Conservation (phyloP, 2,329 filamentous ascomycete species). For the Graphiopsis chlorocephala region DNA sequence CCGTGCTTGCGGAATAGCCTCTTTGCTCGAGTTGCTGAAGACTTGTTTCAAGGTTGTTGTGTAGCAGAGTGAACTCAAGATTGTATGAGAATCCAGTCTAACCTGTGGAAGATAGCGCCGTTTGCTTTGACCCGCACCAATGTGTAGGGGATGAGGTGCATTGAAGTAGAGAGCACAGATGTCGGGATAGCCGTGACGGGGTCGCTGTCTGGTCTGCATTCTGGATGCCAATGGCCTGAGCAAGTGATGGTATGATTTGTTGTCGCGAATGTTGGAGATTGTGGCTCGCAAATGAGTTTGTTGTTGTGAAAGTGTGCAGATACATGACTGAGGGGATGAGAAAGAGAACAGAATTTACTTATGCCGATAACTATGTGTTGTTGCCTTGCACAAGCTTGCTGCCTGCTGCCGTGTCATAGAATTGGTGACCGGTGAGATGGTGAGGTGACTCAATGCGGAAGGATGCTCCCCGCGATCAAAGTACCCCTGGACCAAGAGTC, state of each 20-base stretch:
- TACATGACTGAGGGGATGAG: neutral
- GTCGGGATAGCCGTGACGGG: neutral
- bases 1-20: constrained; percentile 52
- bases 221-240: neutral
- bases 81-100: constrained; percentile 57
- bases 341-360: neutral
- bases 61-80: constrained; percentile 56
- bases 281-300: neutral
- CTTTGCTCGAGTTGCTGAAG: constrained; percentile 57
- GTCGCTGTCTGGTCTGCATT: neutral
- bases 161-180: constrained; percentile 33
- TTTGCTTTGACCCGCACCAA: neutral
- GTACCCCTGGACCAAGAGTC: neutral
- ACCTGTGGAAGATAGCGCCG: constrained; percentile 57
- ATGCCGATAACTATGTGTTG: neutral
- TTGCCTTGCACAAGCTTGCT: neutral
- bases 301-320: too few relatives aligned
- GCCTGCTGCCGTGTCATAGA: neutral
- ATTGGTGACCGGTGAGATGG: neutral
- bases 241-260: neutral
- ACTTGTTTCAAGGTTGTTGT: constrained; percentile 56
- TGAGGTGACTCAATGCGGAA: neutral
- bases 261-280: neutral
- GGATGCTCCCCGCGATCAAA: neutral
- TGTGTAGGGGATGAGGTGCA: neutral